Evolutionary conservation across 2,329 filamentous ascomycete species (phyloP).

Genomic region (Emericellopsis atlantica): DNA sequence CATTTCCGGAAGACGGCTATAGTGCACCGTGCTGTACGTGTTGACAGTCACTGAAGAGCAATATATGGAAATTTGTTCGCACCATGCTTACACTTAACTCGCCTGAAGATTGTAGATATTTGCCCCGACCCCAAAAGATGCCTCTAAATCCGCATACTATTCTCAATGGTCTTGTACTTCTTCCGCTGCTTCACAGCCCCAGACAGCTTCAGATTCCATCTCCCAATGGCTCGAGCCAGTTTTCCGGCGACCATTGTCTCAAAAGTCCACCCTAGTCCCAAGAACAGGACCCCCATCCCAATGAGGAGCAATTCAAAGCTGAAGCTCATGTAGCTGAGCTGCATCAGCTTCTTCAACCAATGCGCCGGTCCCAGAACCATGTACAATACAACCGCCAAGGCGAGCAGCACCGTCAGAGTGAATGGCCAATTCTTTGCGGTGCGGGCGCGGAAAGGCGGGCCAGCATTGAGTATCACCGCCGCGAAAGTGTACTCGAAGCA

Average conservation of each 20-base stretch:
- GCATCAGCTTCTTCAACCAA: conserved; percentile 65
- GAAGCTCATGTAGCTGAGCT: conserved; percentile 65
- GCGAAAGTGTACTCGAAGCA: conserved; percentile 94
- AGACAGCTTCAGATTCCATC: conserved; percentile 42
- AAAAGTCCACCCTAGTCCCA: conserved; percentile 55
- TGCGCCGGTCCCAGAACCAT: conserved; percentile 67
- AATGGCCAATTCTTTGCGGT: conserved; percentile 79
- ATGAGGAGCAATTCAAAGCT: conserved; percentile 65
- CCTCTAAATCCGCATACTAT: conserved; percentile 25
- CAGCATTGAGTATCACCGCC: conserved; percentile 82
- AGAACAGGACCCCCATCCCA: conserved; percentile 54
- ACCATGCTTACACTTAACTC: no score
- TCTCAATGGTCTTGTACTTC: conserved; percentile 70
- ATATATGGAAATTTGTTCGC: no score
- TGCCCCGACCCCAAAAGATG: no score
- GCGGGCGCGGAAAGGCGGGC: conserved; percentile 73
- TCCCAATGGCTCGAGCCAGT: conserved; percentile 56
- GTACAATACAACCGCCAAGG: conserved; percentile 58
- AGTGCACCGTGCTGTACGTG: no score
- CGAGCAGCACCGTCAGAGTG: conserved; percentile 58
- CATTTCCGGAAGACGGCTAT: no score
- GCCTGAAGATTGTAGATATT: no score
- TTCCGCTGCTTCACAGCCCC: conserved; percentile 65
- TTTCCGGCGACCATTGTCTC: conserved; percentile 61
- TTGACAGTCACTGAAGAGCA: no score